A percentile compares a stretch with the other conserved stretches of the same genome.
These are phyloP conservation scores for Saposhnikovia divaricata DNA, from an alignment of 129 eudicot species.

Conservation along the genomic window DNA sequence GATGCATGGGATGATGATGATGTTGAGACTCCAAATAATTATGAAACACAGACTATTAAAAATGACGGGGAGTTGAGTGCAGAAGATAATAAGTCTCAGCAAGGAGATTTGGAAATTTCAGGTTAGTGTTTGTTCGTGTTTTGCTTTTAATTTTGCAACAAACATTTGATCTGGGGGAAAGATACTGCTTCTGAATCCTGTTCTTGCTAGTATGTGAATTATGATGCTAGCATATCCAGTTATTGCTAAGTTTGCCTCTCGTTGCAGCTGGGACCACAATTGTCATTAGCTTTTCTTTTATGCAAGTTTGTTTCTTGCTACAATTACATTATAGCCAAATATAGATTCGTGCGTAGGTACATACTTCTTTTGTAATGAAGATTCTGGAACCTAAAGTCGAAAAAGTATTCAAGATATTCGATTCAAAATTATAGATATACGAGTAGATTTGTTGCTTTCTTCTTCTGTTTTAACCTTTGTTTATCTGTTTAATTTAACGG, in stretches of 20 bases:
- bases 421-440: background rate
- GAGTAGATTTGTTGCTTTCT: background rate
- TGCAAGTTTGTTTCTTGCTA: background rate
- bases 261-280: background rate
- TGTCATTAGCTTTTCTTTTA: background rate
- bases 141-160: conserved; percentile 3
- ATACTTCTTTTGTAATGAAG: background rate
- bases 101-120: conserved; percentile 51
- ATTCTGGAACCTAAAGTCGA: background rate
- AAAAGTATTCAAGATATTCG: background rate
- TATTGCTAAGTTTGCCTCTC: background rate
- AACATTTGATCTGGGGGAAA: background rate
- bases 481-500: background rate
- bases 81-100: conserved; percentile 34
- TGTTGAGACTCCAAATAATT: conserved; percentile 23
- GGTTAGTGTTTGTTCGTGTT: conserved; percentile 32
- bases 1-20: conserved; percentile 95
- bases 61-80: conserved; percentile 28
- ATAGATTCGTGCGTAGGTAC: background rate
- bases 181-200: background rate
- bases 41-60: conserved; percentile 40
- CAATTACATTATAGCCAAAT: background rate
- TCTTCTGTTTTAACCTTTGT: background rate
- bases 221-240: background rate
- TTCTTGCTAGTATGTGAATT: background rate